A percentile compares a stretch with the other conserved stretches of the same genome.
phyloP scores from a whole-genome alignment of 441 rosid species.

The Croton laevigatus region DNA sequence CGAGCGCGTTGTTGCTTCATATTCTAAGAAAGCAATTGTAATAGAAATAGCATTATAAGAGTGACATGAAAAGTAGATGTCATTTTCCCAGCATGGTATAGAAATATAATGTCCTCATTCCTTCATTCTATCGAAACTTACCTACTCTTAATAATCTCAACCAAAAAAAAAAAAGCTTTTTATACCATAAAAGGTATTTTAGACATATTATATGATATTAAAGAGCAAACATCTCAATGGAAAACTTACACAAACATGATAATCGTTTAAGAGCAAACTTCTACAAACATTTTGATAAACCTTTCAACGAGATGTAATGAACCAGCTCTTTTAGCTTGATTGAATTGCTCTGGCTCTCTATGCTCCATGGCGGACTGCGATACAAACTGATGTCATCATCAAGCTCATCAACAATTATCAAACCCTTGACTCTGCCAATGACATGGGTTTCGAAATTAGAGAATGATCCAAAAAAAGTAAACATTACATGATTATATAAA shows the following conservation, averaged over 20 bases:
- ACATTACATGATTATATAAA: neutral
- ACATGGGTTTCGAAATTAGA: neutral
- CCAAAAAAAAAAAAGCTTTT: neutral
- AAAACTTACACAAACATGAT: neutral
- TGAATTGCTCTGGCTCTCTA: slow-evolving; percentile 7
- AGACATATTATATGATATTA: neutral
- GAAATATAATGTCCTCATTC: neutral
- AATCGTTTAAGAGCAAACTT: neutral
- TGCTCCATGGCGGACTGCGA: neutral
- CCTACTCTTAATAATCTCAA: neutral
- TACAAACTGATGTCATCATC: neutral
- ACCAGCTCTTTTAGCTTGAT: neutral
- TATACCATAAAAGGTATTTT: neutral
- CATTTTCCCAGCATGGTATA: neutral
- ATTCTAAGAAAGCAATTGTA: neutral
- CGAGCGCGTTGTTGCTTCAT: neutral
- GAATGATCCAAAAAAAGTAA: neutral
- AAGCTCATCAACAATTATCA: slow-evolving; percentile 19
- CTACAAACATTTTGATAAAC: neutral
- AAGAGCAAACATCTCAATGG: neutral
- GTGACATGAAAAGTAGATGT: neutral
- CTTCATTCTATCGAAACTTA: neutral
- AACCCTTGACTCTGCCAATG: slow-evolving; percentile 34
- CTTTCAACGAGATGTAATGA: neutral
- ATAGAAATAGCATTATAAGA: neutral